Base-by-base conservation (phyloP, 2,329 filamentous ascomycete species). In the Pseudomassariella vexata region DNA sequence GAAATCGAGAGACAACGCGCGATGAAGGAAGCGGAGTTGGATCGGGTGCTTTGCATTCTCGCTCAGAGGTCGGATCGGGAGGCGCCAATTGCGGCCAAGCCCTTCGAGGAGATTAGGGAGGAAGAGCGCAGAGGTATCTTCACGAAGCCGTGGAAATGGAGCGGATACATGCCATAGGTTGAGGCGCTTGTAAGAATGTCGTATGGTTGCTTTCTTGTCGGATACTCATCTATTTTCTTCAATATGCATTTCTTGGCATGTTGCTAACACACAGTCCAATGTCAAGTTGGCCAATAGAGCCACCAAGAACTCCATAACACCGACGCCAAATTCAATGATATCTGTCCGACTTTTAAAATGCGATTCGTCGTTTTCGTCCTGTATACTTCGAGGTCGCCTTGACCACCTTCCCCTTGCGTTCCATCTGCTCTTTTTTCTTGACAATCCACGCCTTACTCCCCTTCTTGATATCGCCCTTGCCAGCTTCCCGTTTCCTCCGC, bases 341-440 rank as follows among this genome's bases (percentile, higher is more conserved):
- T 18, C 16, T 17, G 10, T 9, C 10, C 18, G 6, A 10, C 19
- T 19, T 14, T 46, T 58, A 95, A 56, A 94, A 95, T 19, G 79
- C 79, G 34, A 81, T 66, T 37, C 85, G 76, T 59, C 92, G 76
- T 66, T 88, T 95, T 49, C 92, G 72, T 19, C 90, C 92, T 1
- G 90, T 96, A 57, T 95, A 98, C 62, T 94, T 96, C 31, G 85
- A 94, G 35, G 74, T 87, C 2, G 79, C 66, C 68, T 96, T 96
- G 47, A 96, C 90, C 18, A 96, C 74, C 67, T 92, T 95, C 27
- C 92, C 92, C 62, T 95, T 95, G 40, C 78, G 73, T 60, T 94
- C 85, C 84, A 95, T 92, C 65, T 95, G 87, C 44, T 87, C 83
- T 66, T 92, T 94, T 57, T 90, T 92, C 60, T 78, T 77, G 55